These are phyloP conservation scores for Lachancea lanzarotensis DNA, from an alignment of 805 yeast genomes.

Conservation along the genomic window DNA sequence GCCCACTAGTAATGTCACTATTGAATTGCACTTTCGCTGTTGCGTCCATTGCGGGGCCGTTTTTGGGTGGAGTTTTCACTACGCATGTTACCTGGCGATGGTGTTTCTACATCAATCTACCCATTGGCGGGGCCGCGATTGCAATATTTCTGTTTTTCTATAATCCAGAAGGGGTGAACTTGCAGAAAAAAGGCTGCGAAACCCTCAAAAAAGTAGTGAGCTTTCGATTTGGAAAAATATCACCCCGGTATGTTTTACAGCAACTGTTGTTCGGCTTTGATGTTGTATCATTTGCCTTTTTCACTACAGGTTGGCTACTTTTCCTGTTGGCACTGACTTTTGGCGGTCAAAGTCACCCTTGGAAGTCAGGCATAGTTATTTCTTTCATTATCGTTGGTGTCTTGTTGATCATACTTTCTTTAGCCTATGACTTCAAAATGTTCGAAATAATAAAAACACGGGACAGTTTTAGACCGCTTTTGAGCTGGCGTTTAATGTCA, in stretches of 20 bases:
- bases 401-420: conserved; percentile 35
- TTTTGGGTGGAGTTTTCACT: conserved; percentile 61
- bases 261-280: conserved; percentile 16
- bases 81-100: conserved; percentile 60
- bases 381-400: conserved; percentile 40
- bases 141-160: conserved; percentile 14
- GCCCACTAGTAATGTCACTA: conserved; percentile 21
- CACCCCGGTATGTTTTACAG: neutral
- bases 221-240: neutral
- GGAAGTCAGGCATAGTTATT: conserved; percentile 44
- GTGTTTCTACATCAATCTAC: conserved; percentile 67
- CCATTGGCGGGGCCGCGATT: conserved; percentile 47
- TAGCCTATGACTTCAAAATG: conserved; percentile 39
- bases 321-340: conserved; percentile 21
- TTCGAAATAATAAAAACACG: neutral
- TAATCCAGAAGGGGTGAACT: conserved; percentile 10
- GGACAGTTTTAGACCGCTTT: conserved; percentile 6
- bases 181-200: neutral
- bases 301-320: conserved; percentile 17
- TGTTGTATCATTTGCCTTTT: conserved; percentile 17
- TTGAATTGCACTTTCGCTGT: conserved; percentile 36
- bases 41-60: conserved; percentile 54
- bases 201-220: neutral
- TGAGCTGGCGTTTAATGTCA: neutral
- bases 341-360: conserved; percentile 52